A percentile compares a stretch with the other conserved stretches of the same genome.
Conservation (phyloP, 352 stramenopile genomes). For the Phytophthora cajani region DNA sequence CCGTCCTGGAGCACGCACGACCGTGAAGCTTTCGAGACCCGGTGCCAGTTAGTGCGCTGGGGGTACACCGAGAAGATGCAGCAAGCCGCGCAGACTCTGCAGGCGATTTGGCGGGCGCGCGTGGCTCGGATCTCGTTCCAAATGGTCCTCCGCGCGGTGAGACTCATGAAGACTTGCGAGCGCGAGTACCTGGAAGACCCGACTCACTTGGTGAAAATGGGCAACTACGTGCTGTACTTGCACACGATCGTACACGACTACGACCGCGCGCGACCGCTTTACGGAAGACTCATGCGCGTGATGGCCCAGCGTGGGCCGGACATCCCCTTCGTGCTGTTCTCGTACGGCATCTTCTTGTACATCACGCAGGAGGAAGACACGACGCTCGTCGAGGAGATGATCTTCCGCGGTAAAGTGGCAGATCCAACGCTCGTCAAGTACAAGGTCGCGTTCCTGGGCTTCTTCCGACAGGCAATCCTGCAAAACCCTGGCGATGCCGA, state of each 20-base stretch:
- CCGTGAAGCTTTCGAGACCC: slow-evolving; percentile 48
- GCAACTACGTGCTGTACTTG: slow-evolving; percentile 86
- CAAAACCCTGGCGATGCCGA: slow-evolving; percentile 65
- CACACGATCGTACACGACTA: slow-evolving; percentile 83
- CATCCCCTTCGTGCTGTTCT: slow-evolving; percentile 81
- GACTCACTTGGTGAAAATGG: slow-evolving; percentile 74
- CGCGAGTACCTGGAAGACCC: slow-evolving; percentile 79
- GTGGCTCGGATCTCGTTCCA: slow-evolving; percentile 63
- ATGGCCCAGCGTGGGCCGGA: slow-evolving; percentile 82
- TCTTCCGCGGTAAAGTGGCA: slow-evolving; percentile 56
- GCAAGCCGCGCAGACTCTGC: slow-evolving; percentile 49
- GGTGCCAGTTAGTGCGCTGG: slow-evolving; percentile 60
- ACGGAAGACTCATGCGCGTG: slow-evolving; percentile 68
- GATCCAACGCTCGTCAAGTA: slow-evolving; percentile 73
- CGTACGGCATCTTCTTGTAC: slow-evolving; percentile 77
- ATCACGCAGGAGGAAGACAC: slow-evolving; percentile 78
- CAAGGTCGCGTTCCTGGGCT: slow-evolving; percentile 79
- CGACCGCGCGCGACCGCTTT: slow-evolving; percentile 75
- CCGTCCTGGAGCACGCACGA: slow-evolving; percentile 60
- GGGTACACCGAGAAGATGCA: slow-evolving; percentile 76
- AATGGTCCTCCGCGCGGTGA: slow-evolving; percentile 67
- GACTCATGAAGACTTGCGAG: slow-evolving; percentile 75
- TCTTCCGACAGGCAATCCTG: slow-evolving; percentile 79
- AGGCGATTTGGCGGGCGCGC: slow-evolving; percentile 63
- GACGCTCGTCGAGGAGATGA: slow-evolving; percentile 70